phyloP scores from a whole-genome alignment of 306 rosid genomes.

The Acmispon strigosus region DNA sequence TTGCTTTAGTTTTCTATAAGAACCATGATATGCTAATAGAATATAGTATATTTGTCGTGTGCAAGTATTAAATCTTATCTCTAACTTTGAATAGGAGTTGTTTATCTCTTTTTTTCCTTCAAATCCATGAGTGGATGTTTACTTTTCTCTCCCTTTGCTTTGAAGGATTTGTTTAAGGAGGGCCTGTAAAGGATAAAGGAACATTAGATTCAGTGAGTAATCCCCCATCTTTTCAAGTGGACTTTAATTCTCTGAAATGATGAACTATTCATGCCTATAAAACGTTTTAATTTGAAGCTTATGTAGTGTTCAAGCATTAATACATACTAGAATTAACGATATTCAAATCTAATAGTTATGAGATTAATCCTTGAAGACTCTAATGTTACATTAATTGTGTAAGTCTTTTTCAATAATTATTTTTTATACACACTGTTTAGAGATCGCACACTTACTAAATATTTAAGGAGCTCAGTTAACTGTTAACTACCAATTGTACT shows the following conservation, averaged over 20 bases:
- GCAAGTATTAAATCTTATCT: slow-evolving; percentile 25
- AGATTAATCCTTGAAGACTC: too few species aligned
- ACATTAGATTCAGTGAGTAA: background rate
- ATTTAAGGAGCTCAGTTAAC: too few species aligned
- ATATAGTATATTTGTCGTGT: slow-evolving; percentile 7
- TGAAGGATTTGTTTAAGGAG: background rate
- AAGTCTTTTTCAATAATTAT: too few species aligned
- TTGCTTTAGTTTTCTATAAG: slow-evolving; percentile 11
- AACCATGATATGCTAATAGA: slow-evolving; percentile 7
- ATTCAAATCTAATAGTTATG: too few species aligned
- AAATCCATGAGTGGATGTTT: slow-evolving; percentile 17
- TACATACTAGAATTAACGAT: too few species aligned
- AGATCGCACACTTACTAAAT: too few species aligned
- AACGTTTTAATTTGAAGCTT: background rate
- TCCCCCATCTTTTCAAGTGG: background rate
- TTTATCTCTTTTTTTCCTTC: slow-evolving; percentile 3
- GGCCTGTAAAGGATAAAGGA: background rate
- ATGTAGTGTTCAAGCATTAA: background rate
- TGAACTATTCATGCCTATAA: background rate
- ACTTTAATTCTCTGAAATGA: background rate
- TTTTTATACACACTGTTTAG: too few species aligned
- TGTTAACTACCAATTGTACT: too few species aligned
- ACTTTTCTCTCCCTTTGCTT: slow-evolving; percentile 4
- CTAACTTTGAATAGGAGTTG: background rate
- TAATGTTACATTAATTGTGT: too few species aligned